phyloP scores from a whole-genome alignment of 371 early-diverging fungal genomes.

The Homolaphlyctis polyrhiza region DNA sequence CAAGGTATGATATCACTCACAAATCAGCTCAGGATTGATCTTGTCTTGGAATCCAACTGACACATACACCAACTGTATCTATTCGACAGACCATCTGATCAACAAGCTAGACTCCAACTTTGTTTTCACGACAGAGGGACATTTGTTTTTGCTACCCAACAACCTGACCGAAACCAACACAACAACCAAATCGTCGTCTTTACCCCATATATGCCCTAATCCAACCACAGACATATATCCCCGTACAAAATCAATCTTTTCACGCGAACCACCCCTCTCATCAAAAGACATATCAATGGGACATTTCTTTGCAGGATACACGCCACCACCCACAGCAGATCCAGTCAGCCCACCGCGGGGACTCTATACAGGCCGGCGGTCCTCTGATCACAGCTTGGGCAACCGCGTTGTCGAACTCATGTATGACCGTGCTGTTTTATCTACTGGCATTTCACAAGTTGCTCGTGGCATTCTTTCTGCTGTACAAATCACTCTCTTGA shows the following conservation, averaged over 20 bases:
- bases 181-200: neutral
- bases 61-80: neutral
- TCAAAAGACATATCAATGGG: neutral
- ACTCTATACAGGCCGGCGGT: neutral
- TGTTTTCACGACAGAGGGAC: slow-evolving; percentile 92
- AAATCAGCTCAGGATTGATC: neutral
- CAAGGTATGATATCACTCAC: slow-evolving; percentile 18
- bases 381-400: neutral
- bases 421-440: neutral
- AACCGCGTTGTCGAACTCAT: neutral
- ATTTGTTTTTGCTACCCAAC: slow-evolving; percentile 51
- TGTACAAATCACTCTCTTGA: neutral
- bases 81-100: slow-evolving; percentile 33
- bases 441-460: neutral
- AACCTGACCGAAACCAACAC: slow-evolving; percentile 4
- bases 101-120: slow-evolving; percentile 66
- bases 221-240: neutral
- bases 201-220: neutral
- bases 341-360: slow-evolving; percentile 1
- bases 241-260: neutral
- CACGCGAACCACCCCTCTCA: neutral
- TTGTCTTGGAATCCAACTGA: neutral
- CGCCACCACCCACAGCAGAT: neutral
- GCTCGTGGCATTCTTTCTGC: neutral
- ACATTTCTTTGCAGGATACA: neutral